Base-by-base conservation (phyloP, 2,329 filamentous ascomycete genomes). In the Acrodontium crateriforme region DNA sequence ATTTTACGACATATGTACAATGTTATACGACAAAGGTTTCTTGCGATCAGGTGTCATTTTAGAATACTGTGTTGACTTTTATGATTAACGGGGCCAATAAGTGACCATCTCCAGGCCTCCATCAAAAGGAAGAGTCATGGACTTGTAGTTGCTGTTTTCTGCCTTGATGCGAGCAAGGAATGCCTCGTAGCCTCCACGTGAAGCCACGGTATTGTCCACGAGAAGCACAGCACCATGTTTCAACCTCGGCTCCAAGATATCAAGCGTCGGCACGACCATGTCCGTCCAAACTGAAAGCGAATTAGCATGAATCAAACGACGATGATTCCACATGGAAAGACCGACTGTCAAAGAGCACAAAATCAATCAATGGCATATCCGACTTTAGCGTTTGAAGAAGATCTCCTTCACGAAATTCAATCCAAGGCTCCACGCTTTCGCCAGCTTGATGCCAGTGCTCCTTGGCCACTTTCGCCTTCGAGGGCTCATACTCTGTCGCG, bases 211-310 rank as follows among this genome's bases (percentile, higher is more conserved):
- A 32, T 72, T 71, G 36, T 72, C 67, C 0, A 51, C 46, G 1
- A 71, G 45, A 2, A 71, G 49, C 6, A 67, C 46, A 0, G 64
- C 62, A 0, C 68, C 67, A 3, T 44, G 40, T 27, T 50, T 56
- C 25, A 72, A 39, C 6, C 47, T 54, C 1, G 62, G 58, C 27
- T 60, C 48, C 2, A 70, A 49, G 0, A 63, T 40, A 31, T 59
- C 54, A 10, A 73, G 48, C 0, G 65, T 59, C 2, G 68, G 67
- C 12, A 73, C 50, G 2, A 65, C 64, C 28, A 73, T 46, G 1
- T 60, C 54, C 0, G 66, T 59, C 67, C 68, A 73, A 28, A 73
- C 67, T 73, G n/a, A n/a, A n/a, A n/a, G n/a, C n/a, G n/a, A n/a
- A n/a, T n/a, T n/a, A n/a, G 16, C 20, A 24, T 5, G 21, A 5